Evolutionary conservation across 177 flowering plant species (phyloP).

Genomic region (Vitis hybrid): DNA sequence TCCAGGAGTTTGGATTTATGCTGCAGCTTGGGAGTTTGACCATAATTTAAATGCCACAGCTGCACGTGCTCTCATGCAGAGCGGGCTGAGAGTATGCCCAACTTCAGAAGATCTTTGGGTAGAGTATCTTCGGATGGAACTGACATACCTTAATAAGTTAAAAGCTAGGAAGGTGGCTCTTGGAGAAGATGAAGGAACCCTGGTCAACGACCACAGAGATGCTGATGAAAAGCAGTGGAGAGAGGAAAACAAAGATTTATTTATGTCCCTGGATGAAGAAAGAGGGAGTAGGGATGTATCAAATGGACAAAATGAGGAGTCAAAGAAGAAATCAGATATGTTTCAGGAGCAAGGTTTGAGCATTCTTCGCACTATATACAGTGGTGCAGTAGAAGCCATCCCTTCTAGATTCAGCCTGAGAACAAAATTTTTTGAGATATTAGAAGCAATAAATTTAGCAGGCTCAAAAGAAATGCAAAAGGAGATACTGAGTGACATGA

Average conservation of each 20-base stretch:
- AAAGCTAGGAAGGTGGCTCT: conserved; percentile 76
- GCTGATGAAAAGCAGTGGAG: conserved; percentile 63
- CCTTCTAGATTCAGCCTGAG: conserved; percentile 67
- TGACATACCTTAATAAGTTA: conserved; percentile 82
- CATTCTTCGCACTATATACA: conserved; percentile 55
- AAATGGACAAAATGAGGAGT: conserved; percentile 27
- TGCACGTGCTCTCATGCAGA: conserved; percentile 89
- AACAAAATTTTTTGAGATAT: conserved; percentile 65
- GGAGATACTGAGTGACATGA: conserved; percentile 64
- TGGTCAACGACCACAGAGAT: conserved; percentile 22
- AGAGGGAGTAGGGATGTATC: conserved; percentile 30
- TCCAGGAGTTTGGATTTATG: conserved; percentile 94
- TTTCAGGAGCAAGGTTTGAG: conserved; percentile 58
- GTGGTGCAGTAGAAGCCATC: conserved; percentile 63
- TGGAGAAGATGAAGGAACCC: conserved; percentile 67
- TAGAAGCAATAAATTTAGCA: conserved; percentile 55
- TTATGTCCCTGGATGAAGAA: conserved; percentile 57
- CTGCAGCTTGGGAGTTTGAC: conserved; percentile 97
- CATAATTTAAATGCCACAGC: conserved; percentile 68
- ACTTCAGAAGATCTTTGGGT: conserved; percentile 87
- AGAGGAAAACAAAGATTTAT: conserved; percentile 74
- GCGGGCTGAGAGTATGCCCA: conserved; percentile 80
- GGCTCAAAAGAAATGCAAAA: conserved; percentile 58
- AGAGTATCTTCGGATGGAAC: conserved; percentile 93
- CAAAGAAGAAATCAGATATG: conserved; percentile 37